phyloP scores from a whole-genome alignment of 106 monocot genomes.

The Phalaenopsis equestris region DNA sequence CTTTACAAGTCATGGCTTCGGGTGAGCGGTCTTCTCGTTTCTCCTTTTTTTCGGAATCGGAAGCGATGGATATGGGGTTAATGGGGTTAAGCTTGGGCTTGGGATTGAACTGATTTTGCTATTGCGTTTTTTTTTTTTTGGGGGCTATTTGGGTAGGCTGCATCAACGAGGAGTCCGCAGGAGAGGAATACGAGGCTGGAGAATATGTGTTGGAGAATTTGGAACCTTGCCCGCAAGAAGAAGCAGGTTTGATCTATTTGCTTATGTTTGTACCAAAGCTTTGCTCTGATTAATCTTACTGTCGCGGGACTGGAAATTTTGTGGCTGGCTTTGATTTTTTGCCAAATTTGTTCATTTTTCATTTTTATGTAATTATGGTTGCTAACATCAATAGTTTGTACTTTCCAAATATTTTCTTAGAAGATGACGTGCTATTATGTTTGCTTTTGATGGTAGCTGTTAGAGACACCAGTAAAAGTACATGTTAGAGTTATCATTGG shows the following conservation, averaged over 20 bases:
- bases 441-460: not conserved
- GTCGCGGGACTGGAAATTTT: not conserved
- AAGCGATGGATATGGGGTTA: not conserved
- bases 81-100: not conserved
- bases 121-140: not conserved
- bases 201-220: constrained; percentile 99
- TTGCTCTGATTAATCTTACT: not conserved
- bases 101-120: not conserved
- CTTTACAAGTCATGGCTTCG: constrained; percentile 95
- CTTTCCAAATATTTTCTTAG: not conserved
- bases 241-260: constrained; percentile 55
- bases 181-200: constrained; percentile 97
- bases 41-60: not conserved
- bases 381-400: not conserved
- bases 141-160: constrained; percentile 31
- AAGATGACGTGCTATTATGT: not conserved
- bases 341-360: not conserved
- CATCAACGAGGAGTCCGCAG: constrained; percentile 84
- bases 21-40: constrained; percentile 27
- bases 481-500: not conserved
- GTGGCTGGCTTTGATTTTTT: not conserved
- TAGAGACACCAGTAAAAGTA: not conserved
- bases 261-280: not conserved
- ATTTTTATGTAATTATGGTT: not conserved
- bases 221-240: constrained; percentile 99